Percentiles rank a stretch among this genome's conserved stretches.
Conservation (phyloP, 345 rosid species). For the Rhizophora mangle region DNA sequence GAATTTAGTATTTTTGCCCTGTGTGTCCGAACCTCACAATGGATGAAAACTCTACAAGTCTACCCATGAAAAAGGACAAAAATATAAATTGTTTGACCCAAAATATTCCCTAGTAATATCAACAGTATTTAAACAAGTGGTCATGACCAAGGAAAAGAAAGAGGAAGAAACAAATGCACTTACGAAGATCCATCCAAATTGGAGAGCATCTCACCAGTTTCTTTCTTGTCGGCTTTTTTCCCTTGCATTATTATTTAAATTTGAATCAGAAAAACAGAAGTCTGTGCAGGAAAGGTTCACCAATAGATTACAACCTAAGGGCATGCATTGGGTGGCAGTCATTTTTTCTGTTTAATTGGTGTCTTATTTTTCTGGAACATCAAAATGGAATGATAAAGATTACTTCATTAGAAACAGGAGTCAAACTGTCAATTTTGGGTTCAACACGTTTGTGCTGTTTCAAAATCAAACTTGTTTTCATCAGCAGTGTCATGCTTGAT, state of each 20-base stretch:
- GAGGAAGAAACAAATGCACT: slow-evolving; percentile 31
- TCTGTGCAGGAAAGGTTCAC: slow-evolving; percentile 1
- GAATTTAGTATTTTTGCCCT: not conserved
- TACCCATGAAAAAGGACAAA: not conserved
- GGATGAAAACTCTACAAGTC: not conserved
- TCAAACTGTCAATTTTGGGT: no score
- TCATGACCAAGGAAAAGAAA: not conserved
- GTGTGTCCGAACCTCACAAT: not conserved
- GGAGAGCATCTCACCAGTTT: slow-evolving; percentile 73
- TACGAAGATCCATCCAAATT: slow-evolving; percentile 92
- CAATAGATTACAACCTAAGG: not conserved
- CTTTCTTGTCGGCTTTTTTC: slow-evolving; percentile 87
- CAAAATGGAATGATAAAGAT: no score
- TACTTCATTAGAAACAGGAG: no score
- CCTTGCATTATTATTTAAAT: slow-evolving; percentile 49
- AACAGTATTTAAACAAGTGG: not conserved
- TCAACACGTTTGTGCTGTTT: no score
- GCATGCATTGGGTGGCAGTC: no score
- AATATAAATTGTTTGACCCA: not conserved
- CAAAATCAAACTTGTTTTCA: no score
- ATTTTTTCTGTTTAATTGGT: no score
- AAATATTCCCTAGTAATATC: slow-evolving; percentile 1
- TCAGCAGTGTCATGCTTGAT: no score
- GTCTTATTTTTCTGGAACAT: no score
- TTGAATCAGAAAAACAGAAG: slow-evolving; percentile 20